Conservation (phyloP, 225 moss, liverwort and hornwort genomes). For the Polytrichum commune region DNA sequence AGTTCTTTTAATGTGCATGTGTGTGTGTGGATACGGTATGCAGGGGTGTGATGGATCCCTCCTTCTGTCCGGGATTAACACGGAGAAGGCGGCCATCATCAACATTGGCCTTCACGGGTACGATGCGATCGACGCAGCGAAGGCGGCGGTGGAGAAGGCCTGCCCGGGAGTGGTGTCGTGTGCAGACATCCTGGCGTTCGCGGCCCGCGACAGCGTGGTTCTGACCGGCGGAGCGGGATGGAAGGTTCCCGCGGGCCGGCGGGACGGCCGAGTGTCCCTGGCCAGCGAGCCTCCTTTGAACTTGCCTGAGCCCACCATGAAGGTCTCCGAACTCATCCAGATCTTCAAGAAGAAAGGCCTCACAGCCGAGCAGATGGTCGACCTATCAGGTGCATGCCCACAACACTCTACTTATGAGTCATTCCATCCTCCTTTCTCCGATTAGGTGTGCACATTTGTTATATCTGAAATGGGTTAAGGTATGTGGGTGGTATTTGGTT, state of each 20-base stretch:
- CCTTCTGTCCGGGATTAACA: conserved; percentile 11
- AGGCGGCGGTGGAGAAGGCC: conserved; percentile 16
- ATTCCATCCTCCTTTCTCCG: too few relatives aligned
- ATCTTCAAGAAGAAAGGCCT: conserved; percentile 27
- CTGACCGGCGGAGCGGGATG: conserved; percentile 25
- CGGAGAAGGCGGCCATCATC: background rate
- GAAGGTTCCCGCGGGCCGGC: conserved; percentile 31
- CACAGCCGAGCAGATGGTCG: conserved; percentile 30
- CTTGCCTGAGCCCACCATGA: conserved; percentile 22
- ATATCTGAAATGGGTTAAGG: too few relatives aligned
- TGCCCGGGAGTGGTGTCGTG: conserved; percentile 42
- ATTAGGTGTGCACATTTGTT: too few relatives aligned
- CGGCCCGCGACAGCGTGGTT: conserved; percentile 28
- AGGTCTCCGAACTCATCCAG: conserved; percentile 9
- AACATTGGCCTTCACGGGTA: conserved; percentile 16
- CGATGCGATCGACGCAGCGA: conserved; percentile 32
- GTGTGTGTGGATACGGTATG: background rate
- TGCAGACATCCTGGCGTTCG: conserved; percentile 38
- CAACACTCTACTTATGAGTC: too few relatives aligned
- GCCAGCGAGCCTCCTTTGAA: conserved; percentile 4
- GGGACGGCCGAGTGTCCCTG: conserved; percentile 18
- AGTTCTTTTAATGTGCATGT: too few relatives aligned
- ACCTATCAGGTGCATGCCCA: conserved; percentile 17
- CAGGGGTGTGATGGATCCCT: conserved; percentile 44
- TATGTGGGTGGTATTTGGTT: too few relatives aligned